phyloP scores from a whole-genome alignment of 441 rosid species.

The Bruguiera hainesii region DNA sequence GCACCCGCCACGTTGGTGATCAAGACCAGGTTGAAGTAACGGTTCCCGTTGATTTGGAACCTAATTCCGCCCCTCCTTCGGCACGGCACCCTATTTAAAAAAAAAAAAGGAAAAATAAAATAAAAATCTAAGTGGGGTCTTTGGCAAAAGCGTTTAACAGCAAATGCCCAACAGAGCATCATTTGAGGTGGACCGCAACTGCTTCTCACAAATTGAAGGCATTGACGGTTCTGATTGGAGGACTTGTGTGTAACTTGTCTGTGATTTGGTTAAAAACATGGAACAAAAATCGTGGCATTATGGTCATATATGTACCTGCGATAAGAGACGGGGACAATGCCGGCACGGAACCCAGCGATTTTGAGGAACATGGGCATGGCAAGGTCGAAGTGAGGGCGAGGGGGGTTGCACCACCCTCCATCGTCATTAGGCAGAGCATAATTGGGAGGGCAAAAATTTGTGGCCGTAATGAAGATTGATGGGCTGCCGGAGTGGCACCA shows the following conservation, averaged over 20 bases:
- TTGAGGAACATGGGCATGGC: slow-evolving; percentile 92
- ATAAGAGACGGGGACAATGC: slow-evolving; percentile 78
- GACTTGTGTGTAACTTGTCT: too few relatives aligned
- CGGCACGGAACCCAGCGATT: slow-evolving; percentile 79
- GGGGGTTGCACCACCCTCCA: slow-evolving; percentile 97
- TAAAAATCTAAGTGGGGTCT: background rate
- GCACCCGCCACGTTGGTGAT: slow-evolving; percentile 62
- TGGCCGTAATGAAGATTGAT: slow-evolving; percentile 72
- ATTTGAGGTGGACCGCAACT: background rate
- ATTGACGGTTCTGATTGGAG: slow-evolving; percentile 6
- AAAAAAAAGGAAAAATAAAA: background rate
- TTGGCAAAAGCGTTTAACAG: background rate
- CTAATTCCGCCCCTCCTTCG: slow-evolving; percentile 47
- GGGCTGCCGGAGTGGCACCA: slow-evolving; percentile 90
- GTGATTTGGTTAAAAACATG: too few relatives aligned
- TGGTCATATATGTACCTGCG: slow-evolving; percentile 44
- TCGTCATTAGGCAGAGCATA: slow-evolving; percentile 61
- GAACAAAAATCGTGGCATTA: too few relatives aligned
- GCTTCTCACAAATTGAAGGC: background rate
- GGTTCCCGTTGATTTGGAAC: slow-evolving; percentile 48
- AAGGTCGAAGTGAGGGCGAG: slow-evolving; percentile 80
- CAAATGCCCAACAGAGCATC: too few relatives aligned
- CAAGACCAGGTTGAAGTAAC: slow-evolving; percentile 48
- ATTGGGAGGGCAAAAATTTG: slow-evolving; percentile 87
- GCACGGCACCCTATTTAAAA: slow-evolving; percentile 38